Percentiles rank a stretch among this genome's conserved stretches.
phyloP scores from a whole-genome alignment of 2,329 filamentous ascomycete species.

The Neurospora sp. region DNA sequence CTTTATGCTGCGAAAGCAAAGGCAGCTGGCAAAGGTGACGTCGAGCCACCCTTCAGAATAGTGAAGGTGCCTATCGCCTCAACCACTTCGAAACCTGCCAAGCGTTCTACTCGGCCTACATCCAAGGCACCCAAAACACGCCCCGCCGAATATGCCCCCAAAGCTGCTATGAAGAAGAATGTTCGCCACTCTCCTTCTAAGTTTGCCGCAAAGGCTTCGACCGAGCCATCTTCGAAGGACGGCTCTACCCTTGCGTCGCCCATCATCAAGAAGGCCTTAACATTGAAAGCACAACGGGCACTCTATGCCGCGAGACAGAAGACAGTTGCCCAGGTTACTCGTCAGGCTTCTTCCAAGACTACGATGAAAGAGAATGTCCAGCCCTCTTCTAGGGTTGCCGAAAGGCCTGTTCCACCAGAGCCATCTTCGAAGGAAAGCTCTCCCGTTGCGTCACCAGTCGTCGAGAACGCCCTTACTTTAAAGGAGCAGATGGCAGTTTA shows the following conservation, averaged over 20 bases:
- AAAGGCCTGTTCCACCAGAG: too few species aligned
- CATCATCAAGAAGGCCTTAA: not conserved
- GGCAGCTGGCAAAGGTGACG: not conserved
- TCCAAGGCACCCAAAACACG: too few species aligned
- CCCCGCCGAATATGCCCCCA: too few species aligned
- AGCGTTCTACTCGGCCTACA: not conserved
- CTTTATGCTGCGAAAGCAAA: not conserved
- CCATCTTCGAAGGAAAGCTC: too few species aligned
- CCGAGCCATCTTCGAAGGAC: not conserved
- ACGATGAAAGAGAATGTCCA: too few species aligned
- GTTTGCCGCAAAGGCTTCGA: not conserved
- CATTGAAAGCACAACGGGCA: not conserved
- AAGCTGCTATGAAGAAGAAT: not conserved
- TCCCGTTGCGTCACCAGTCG: fast-evolving
- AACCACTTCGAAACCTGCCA: not conserved
- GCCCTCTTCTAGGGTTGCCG: too few species aligned
- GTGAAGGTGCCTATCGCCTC: not conserved
- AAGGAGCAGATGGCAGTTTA: not conserved
- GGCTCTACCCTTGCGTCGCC: not conserved
- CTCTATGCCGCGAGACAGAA: not conserved
- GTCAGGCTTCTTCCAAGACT: too few species aligned
- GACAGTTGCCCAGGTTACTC: too few species aligned
- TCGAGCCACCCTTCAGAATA: not conserved
- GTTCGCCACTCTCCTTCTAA: not conserved
- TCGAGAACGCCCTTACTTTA: not conserved